These are phyloP conservation scores for Vaccinium corymbosum DNA, from an alignment of 148 eudicot species.

Conservation along the genomic window DNA sequence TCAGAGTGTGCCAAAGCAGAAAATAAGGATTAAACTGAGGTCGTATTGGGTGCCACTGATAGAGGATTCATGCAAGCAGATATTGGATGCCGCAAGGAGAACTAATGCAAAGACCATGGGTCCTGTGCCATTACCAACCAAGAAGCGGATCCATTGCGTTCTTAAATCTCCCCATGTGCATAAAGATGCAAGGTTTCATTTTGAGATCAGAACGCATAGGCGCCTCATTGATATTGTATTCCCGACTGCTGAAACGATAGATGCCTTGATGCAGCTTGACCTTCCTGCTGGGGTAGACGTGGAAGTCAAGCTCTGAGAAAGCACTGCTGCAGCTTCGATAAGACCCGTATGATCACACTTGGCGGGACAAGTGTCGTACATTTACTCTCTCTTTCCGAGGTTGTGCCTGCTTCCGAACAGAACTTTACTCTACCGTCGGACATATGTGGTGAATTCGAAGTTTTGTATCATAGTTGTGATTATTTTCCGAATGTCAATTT, in stretches of 20 bases:
- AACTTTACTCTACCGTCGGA: background rate
- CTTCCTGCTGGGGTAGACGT: constrained; percentile 98
- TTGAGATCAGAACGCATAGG: constrained; percentile 93
- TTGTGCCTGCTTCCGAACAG: background rate
- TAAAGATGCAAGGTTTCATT: constrained; percentile 96
- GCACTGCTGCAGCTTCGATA: constrained; percentile 9
- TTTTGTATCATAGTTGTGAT: constrained; percentile 2
- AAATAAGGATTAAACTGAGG: constrained; percentile 83
- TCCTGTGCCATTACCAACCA: constrained; percentile 92
- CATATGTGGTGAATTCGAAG: constrained; percentile 3
- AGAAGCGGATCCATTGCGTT: constrained; percentile 76
- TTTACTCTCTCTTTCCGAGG: background rate
- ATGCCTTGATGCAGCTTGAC: constrained; percentile 94
- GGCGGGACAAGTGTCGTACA: background rate
- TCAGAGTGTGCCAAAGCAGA: constrained; percentile 69
- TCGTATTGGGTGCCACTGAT: constrained; percentile 92
- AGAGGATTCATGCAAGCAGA: constrained; percentile 95
- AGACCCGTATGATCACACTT: background rate
- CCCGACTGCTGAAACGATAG: constrained; percentile 96
- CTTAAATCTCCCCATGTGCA: constrained; percentile 96
- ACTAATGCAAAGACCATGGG: constrained; percentile 91
- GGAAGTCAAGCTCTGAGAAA: constrained; percentile 79
- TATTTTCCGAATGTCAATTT: constrained; percentile 11
- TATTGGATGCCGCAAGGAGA: constrained; percentile 86
- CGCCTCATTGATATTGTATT: constrained; percentile 84